Evolutionary conservation across 2,329 filamentous ascomycete genomes (phyloP).

Genomic region (Thielaviopsis musarum): DNA sequence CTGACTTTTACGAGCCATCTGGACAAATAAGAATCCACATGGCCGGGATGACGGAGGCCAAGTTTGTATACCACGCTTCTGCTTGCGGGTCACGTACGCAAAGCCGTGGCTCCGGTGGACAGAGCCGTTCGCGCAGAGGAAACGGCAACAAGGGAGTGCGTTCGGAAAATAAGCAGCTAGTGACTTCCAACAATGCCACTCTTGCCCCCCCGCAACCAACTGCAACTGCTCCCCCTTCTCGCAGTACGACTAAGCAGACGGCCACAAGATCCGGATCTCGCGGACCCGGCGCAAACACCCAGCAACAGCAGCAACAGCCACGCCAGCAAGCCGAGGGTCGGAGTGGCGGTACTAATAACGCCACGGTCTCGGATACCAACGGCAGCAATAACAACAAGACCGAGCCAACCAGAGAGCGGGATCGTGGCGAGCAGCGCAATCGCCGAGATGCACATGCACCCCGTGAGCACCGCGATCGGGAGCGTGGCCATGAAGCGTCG

Average conservation of each 20-base stretch:
- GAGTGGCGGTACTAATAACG: not conserved
- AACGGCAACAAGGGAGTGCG: slow-evolving; percentile 1
- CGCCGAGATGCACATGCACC: not conserved
- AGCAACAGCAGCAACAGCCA: not conserved
- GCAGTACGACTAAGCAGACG: not conserved
- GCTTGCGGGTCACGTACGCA: slow-evolving; percentile 18
- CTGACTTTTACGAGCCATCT: slow-evolving; percentile 20
- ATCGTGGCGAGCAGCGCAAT: not conserved
- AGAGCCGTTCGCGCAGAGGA: slow-evolving; percentile 17
- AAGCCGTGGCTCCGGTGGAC: slow-evolving; percentile 15
- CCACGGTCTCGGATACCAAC: not conserved
- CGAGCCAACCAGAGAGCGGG: not conserved
- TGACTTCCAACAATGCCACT: not conserved
- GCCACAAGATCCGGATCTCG: not conserved
- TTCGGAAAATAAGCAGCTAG: not conserved
- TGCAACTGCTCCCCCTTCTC: not conserved
- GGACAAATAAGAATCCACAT: slow-evolving; percentile 22
- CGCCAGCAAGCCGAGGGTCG: not conserved
- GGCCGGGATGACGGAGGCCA: slow-evolving; percentile 23
- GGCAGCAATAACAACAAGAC: not conserved
- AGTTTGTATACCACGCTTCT: slow-evolving; percentile 23
- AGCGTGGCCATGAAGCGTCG: not conserved
- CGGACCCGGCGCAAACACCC: not conserved
- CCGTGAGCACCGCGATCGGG: not conserved
- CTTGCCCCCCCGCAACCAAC: not conserved